Percentiles rank a stretch among this genome's conserved stretches.
Evolutionary conservation across 116 monocot genomes (phyloP).

Genomic region (Dioscorea cayenensis): DNA sequence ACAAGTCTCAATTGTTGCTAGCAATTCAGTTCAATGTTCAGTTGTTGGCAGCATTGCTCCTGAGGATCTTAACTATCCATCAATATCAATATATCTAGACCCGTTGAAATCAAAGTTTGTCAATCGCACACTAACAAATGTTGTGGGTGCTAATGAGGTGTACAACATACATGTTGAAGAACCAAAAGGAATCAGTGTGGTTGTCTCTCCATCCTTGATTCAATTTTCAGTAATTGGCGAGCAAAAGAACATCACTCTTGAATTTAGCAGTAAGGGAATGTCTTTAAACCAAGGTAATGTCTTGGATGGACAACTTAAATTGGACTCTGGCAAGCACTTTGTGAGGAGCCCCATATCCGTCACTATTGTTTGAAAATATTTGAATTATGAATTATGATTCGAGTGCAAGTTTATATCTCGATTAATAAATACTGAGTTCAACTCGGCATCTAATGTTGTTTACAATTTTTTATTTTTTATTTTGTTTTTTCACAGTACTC

Average conservation of each 20-base stretch:
- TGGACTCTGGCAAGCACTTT: neutral
- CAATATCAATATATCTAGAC: slow-evolving; percentile 1
- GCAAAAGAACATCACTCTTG: neutral
- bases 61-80: slow-evolving; percentile 17
- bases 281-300: neutral
- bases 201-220: neutral
- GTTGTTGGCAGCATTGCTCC: neutral
- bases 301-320: slow-evolving; percentile 1
- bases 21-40: neutral
- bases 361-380: neutral
- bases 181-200: neutral
- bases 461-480: no score
- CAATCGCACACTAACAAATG: neutral
- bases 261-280: neutral
- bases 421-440: no score
- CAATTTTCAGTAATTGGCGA: neutral
- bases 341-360: slow-evolving; percentile 3
- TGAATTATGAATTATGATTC: neutral
- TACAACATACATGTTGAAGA: neutral
- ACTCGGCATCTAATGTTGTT: no score
- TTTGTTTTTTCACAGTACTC: no score
- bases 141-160: neutral
- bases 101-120: neutral
- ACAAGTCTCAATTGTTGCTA: neutral
- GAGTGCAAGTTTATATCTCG: no score